Evolutionary conservation across 1,284 basidiomycete species (phyloP).

Genomic region (Boletus austroedulis): DNA sequence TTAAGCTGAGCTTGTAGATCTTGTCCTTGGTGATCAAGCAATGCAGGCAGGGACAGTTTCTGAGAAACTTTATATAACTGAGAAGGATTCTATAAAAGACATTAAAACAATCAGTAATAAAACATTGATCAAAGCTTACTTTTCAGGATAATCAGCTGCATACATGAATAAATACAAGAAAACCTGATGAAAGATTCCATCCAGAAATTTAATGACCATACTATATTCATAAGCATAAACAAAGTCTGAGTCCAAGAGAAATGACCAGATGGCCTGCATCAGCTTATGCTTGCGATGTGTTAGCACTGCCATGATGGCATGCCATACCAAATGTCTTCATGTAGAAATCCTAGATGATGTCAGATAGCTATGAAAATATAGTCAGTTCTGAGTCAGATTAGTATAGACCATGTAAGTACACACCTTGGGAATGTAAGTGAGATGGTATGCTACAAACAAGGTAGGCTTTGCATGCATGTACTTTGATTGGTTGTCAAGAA

Average conservation of each 20-base stretch:
- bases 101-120: too few species aligned
- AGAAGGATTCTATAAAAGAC: background rate
- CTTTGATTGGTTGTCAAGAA: background rate
- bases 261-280: background rate
- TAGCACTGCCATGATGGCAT: too few species aligned
- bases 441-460: background rate
- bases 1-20: background rate
- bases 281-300: background rate
- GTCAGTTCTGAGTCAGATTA: too few species aligned
- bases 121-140: background rate
- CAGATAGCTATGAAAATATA: background rate
- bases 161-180: background rate
- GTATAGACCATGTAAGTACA: too few species aligned
- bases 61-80: background rate
- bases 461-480: background rate
- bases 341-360: background rate
- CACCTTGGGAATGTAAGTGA: background rate
- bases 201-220: background rate
- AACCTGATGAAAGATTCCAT: background rate
- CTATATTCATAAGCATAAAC: background rate
- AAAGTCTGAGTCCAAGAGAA: background rate
- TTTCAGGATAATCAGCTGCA: background rate
- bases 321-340: background rate
- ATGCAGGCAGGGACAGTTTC: background rate
- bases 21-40: background rate